phyloP scores from a whole-genome alignment of 176 grass and related monocot species.

The Paspalum vaginatum region DNA sequence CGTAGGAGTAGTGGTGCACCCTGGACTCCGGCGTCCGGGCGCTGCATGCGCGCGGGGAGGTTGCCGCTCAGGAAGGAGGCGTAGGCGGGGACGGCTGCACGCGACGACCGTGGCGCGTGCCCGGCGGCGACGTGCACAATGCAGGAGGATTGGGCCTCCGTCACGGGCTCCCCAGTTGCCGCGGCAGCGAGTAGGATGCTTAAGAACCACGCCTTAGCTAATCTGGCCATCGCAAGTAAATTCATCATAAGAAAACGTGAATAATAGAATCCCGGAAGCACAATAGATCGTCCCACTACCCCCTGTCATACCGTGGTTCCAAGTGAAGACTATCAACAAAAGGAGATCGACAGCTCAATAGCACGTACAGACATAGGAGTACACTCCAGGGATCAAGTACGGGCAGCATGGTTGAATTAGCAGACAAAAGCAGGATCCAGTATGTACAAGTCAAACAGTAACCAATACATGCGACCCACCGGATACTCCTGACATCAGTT shows the following conservation, averaged over 20 bases:
- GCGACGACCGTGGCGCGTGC: neutral
- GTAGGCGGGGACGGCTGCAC: neutral
- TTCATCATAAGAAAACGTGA: too few relatives aligned
- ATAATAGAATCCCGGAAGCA: too few relatives aligned
- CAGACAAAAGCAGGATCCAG: constrained; percentile 38
- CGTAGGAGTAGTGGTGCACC: neutral
- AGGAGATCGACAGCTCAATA: neutral
- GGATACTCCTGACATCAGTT: constrained; percentile 26
- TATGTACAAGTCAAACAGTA: constrained; percentile 54
- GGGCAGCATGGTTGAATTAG: constrained; percentile 45
- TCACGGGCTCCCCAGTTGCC: neutral
- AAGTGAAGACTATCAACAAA: neutral
- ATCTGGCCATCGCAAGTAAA: neutral
- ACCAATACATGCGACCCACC: constrained; percentile 29
- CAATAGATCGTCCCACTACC: neutral
- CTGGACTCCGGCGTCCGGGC: neutral
- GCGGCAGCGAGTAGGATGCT: neutral
- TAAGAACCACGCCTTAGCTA: neutral
- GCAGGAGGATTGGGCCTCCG: neutral
- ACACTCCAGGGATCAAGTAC: neutral
- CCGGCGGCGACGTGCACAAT: neutral
- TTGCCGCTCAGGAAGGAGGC: neutral
- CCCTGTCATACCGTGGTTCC: neutral
- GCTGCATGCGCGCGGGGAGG: neutral
- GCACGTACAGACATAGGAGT: neutral